Evolutionary conservation across 2,329 filamentous ascomycete species (phyloP).

Genomic region (Talaromyces sp.): DNA sequence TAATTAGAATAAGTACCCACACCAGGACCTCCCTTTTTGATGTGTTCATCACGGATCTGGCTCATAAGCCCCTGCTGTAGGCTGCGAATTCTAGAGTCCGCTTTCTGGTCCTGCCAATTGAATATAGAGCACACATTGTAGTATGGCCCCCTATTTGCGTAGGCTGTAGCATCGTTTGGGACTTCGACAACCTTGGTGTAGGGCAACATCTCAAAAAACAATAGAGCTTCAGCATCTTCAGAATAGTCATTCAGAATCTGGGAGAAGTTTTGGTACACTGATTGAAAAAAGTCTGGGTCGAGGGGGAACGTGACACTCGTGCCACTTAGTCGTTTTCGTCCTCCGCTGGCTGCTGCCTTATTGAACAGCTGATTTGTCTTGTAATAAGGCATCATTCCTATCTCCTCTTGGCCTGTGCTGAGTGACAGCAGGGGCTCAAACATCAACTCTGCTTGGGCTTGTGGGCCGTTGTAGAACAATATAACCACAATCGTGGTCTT

Average conservation of each 20-base stretch:
- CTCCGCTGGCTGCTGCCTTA: constrained; percentile 37
- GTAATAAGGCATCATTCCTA: constrained; percentile 42
- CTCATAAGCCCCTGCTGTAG: background rate
- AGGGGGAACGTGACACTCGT: constrained; percentile 46
- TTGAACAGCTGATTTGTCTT: constrained; percentile 41
- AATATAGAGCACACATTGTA: constrained; percentile 5
- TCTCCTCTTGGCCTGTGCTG: constrained; percentile 36
- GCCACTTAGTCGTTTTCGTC: constrained; percentile 44
- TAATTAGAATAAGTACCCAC: constrained; percentile 54
- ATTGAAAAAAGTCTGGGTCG: constrained; percentile 31
- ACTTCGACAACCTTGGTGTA: constrained; percentile 40
- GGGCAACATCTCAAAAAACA: constrained; percentile 46
- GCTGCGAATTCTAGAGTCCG: constrained; percentile 47
- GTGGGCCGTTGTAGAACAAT: constrained; percentile 41
- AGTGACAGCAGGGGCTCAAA: constrained; percentile 41
- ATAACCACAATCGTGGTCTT: constrained; percentile 50
- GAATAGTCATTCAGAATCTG: constrained; percentile 27
- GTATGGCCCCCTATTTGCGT: constrained; percentile 21
- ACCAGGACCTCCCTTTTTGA: constrained; percentile 54
- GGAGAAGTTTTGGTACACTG: constrained; percentile 32
- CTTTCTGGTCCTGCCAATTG: background rate
- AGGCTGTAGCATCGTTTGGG: constrained; percentile 39
- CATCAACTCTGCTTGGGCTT: constrained; percentile 33
- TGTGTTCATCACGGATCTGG: constrained; percentile 42
- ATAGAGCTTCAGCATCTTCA: constrained; percentile 28